Base-by-base conservation (phyloP, 768 basidiomycete species). In the Cystobasidium tubakii region DNA sequence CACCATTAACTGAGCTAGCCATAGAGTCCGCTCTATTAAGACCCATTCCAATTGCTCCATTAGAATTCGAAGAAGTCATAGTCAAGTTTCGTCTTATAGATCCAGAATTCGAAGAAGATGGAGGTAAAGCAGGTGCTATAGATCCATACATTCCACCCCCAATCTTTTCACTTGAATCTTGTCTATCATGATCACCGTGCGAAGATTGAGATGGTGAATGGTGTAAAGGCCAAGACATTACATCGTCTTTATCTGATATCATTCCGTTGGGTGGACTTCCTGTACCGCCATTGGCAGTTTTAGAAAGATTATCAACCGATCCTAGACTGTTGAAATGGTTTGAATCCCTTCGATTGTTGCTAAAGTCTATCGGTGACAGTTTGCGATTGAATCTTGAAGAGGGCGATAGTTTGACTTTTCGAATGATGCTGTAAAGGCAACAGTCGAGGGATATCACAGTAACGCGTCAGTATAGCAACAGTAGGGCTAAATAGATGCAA, bases 351-450 rank as follows among this genome's bases (percentile, higher is more conserved):
- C 69, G 23, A 25, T 39, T 39, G 6, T 9, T 44, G n/a, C 34
- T 36, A 31, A 71, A 71, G 39, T 71, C 69, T 34, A 71, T 60
- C 19, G 69, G 69, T 10, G 69, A 46, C 25, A 71, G 55, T 55
- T 71, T 71, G 23, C 69, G 53, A 55, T 71, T 60, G 55, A 71
- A 71, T 34, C 69, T 46, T 19, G 50, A 57, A 1, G 69, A 71
- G 3, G 69, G 69, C 3, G 69, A 71, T 27, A 71, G 55, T 53
- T 71, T 71, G 69, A 71, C 25, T 25, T 71, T 71, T 12, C 69
- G 69, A 27, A 71, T 71, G 29, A 71, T 71, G 27, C 69, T 71
- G 69, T 54, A 10, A 19, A 7, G 43, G 3, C 55, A 13, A 69
- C 17, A 36, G 7, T 6, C 10, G 13, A 27, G 57, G 25, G 21